A percentile compares a stretch with the other conserved stretches of the same genome.
phyloP scores from a whole-genome alignment of 345 rosid species.

The Heritiera fomes region DNA sequence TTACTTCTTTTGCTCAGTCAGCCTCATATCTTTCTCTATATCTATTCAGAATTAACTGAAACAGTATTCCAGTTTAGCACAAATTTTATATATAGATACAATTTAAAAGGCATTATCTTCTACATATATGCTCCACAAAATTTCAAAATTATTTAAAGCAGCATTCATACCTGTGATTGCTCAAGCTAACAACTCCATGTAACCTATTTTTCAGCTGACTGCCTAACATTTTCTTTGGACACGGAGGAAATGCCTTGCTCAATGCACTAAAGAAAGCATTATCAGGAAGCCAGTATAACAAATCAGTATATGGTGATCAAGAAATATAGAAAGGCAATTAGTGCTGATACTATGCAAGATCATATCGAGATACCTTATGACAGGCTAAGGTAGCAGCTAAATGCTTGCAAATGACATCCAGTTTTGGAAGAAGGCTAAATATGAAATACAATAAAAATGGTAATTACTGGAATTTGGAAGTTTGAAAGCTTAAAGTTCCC shows the following conservation, averaged over 20 bases:
- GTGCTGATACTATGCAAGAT: too few species aligned
- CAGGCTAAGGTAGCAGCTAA: background rate
- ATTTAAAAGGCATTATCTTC: background rate
- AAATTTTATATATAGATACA: too few species aligned
- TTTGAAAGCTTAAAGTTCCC: background rate
- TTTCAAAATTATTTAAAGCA: background rate
- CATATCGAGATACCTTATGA: background rate
- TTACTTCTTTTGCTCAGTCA: constrained; percentile 6
- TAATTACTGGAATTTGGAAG: background rate
- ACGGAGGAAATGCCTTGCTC: constrained; percentile 73
- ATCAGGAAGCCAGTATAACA: constrained; percentile 8
- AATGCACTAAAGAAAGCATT: constrained; percentile 54
- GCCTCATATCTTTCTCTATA: background rate
- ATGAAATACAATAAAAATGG: background rate
- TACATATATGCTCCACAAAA: background rate
- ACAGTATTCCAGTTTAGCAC: background rate
- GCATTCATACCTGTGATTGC: constrained; percentile 31
- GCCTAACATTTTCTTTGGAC: constrained; percentile 33
- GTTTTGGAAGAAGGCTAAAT: background rate
- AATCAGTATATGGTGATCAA: background rate
- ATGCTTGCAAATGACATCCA: constrained; percentile 1
- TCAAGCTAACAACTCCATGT: constrained; percentile 19
- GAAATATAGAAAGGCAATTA: constrained; percentile 11
- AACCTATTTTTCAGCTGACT: constrained; percentile 33
- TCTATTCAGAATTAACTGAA: background rate